Evolutionary conservation across 169 alveolate genomes (phyloP).

Genomic region (Cryptosporidium parvum): DNA sequence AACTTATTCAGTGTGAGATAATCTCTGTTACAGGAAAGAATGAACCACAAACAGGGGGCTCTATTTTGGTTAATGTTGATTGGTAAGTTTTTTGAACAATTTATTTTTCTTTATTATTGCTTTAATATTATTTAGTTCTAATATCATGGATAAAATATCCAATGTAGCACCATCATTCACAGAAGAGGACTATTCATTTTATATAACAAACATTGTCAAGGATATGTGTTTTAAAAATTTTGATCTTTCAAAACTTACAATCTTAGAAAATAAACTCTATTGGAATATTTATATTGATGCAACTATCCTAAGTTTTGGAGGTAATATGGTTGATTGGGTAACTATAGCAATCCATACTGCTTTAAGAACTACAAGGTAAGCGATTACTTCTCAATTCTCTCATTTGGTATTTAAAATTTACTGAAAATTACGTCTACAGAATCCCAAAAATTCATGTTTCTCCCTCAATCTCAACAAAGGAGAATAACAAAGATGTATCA

Average conservation of each 20-base stretch:
- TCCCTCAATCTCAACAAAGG: not conserved
- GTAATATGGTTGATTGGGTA: constrained; percentile 62
- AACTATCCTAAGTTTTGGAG: constrained; percentile 46
- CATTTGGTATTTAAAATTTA: not conserved
- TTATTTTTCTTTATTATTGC: not conserved
- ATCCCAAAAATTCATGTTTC: not conserved
- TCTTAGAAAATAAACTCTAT: constrained; percentile 20
- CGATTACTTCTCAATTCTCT: not conserved
- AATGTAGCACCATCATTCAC: constrained; percentile 39
- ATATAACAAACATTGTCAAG: constrained; percentile 24
- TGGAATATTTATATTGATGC: constrained; percentile 69
- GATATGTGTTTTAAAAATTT: constrained; percentile 52
- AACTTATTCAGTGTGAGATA: constrained; percentile 52
- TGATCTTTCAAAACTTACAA: constrained; percentile 36
- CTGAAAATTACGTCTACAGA: constrained; percentile 1
- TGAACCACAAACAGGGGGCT: constrained; percentile 9
- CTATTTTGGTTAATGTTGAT: constrained; percentile 57
- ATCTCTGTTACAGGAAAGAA: constrained; percentile 10
- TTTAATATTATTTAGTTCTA: constrained; percentile 1
- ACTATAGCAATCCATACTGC: constrained; percentile 43
- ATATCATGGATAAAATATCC: constrained; percentile 21
- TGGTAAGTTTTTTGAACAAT: constrained; percentile 19
- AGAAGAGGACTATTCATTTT: constrained; percentile 60
- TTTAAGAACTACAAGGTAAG: constrained; percentile 68
- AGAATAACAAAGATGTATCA: not conserved